phyloP scores from a whole-genome alignment of 176 grass and related monocot genomes.

The Calamus simplicifolius region DNA sequence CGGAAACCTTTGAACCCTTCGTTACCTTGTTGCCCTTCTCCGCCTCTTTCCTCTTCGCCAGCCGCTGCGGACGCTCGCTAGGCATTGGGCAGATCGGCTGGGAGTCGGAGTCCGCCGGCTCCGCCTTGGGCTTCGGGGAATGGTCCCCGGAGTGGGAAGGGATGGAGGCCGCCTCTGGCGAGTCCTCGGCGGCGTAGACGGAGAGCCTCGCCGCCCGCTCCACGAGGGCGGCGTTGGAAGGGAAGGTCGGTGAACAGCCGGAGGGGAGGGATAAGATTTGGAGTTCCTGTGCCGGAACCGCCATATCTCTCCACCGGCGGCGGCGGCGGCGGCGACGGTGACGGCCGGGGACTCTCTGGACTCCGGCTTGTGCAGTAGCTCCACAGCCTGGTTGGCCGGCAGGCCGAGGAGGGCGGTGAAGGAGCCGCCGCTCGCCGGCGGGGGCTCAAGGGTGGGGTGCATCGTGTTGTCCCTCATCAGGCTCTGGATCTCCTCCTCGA shows the following conservation, averaged over 20 bases:
- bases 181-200: slow-evolving; percentile 20
- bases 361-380: slow-evolving; percentile 50
- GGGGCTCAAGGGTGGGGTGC: slow-evolving; percentile 2
- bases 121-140: background rate
- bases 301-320: slow-evolving; percentile 3
- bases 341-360: background rate
- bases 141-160: slow-evolving; percentile 2
- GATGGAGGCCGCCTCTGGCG: background rate
- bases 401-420: slow-evolving; percentile 24
- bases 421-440: slow-evolving; percentile 1
- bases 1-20: slow-evolving; percentile 1
- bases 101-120: slow-evolving; percentile 4
- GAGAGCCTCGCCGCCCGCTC: slow-evolving; percentile 53
- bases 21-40: slow-evolving; percentile 3
- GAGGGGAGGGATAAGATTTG: slow-evolving; percentile 11
- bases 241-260: slow-evolving; percentile 36
- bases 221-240: slow-evolving; percentile 48
- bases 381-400: slow-evolving; percentile 17
- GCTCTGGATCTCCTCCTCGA: slow-evolving; percentile 31
- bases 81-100: background rate
- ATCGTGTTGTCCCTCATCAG: background rate
- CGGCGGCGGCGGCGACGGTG: slow-evolving; percentile 5
- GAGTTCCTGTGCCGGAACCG: no score
- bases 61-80: no score
- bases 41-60: no score